Percentiles rank a stretch among this genome's conserved stretches.
Evolutionary conservation across 2,329 filamentous ascomycete genomes (phyloP).

Genomic region (Sclerotinia sclerotiorum): DNA sequence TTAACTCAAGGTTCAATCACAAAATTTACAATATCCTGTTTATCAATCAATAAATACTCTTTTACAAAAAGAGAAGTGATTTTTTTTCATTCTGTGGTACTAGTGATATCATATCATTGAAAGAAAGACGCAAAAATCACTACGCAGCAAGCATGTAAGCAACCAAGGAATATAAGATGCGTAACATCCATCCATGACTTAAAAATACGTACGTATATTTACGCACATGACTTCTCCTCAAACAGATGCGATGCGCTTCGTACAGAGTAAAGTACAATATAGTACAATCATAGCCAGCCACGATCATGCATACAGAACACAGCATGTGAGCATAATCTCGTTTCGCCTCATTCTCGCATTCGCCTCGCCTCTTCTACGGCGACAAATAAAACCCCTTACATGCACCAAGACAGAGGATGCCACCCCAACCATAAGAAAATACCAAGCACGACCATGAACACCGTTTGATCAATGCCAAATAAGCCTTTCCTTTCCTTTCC

Average conservation of each 20-base stretch:
- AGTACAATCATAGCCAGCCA: slow-evolving; percentile 16
- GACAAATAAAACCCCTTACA: slow-evolving; percentile 10
- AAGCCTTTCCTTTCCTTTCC: slow-evolving; percentile 15
- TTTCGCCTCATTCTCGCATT: slow-evolving; percentile 10
- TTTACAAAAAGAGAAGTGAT: not conserved
- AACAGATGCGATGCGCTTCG: slow-evolving; percentile 7
- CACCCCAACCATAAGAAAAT: slow-evolving; percentile 19
- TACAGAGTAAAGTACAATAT: slow-evolving; percentile 6
- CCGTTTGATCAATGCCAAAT: slow-evolving; percentile 22
- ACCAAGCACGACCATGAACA: slow-evolving; percentile 24
- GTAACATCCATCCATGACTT: slow-evolving; percentile 4
- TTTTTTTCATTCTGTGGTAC: slow-evolving; percentile 5
- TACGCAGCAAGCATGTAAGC: slow-evolving; percentile 13
- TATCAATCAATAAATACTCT: too few species aligned
- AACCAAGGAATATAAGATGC: not conserved
- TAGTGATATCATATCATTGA: slow-evolving; percentile 11
- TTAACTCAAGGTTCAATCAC: too few species aligned
- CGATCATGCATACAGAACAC: slow-evolving; percentile 17
- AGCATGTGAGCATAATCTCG: slow-evolving; percentile 8
- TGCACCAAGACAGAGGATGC: slow-evolving; percentile 20
- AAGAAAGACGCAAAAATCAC: not conserved
- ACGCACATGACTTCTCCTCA: slow-evolving; percentile 5
- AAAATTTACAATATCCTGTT: too few species aligned
- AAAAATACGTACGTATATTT: slow-evolving; percentile 2
- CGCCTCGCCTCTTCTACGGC: slow-evolving; percentile 1